Conservation (phyloP, 306 rosid genomes). For the Casuarina cunninghamiana region DNA sequence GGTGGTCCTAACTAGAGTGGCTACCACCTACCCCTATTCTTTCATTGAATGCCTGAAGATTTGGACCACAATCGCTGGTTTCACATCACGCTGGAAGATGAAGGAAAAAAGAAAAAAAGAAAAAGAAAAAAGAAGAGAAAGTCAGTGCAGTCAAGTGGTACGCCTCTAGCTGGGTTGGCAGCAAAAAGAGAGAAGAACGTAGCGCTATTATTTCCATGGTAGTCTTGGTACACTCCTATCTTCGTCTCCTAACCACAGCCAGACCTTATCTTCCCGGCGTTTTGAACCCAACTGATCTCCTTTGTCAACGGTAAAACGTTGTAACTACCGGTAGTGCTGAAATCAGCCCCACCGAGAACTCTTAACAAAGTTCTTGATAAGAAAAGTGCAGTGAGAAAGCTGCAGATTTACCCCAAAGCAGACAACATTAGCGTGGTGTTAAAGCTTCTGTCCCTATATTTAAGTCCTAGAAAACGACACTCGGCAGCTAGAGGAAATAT, state of each 20-base stretch:
- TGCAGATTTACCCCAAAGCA: no score
- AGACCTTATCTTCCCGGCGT: neutral
- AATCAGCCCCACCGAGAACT: no score
- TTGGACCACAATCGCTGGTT: constrained; percentile 46
- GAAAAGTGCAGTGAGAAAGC: no score
- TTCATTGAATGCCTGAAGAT: constrained; percentile 25
- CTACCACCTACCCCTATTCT: constrained; percentile 25
- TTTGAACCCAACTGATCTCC: neutral
- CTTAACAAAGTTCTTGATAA: no score
- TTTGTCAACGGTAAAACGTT: neutral
- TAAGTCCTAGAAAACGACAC: no score
- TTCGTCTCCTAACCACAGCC: constrained; percentile 1
- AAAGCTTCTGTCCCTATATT: no score
- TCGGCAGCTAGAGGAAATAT: no score
- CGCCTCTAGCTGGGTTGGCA: neutral
- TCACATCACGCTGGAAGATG: constrained; percentile 9
- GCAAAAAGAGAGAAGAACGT: neutral
- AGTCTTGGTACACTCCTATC: neutral
- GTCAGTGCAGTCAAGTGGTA: neutral
- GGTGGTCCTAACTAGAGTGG: constrained; percentile 37
- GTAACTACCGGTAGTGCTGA: no score
- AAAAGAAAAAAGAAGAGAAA: neutral
- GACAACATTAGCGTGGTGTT: no score
- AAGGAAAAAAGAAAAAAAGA: no score
- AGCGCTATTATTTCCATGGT: neutral